These are phyloP conservation scores for Fusarium multiceps DNA, from an alignment of 2,329 filamentous ascomycete species.

Conservation along the genomic window DNA sequence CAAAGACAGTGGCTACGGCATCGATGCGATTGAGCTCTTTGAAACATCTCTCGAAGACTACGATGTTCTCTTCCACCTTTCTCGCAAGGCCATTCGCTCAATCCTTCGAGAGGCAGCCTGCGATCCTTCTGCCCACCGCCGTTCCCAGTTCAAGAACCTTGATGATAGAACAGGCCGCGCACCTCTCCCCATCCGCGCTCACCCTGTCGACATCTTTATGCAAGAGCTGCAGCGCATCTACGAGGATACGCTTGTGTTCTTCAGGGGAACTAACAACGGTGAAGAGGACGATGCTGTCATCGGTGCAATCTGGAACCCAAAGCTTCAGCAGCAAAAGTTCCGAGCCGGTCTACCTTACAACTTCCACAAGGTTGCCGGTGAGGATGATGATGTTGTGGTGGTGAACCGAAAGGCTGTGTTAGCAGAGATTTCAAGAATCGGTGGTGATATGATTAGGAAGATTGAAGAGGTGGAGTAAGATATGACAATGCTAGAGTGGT, in stretches of 20 bases:
- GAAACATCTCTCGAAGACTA: slow-evolving; percentile 79
- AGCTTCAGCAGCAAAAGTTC: slow-evolving; percentile 68
- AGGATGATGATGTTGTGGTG: slow-evolving; percentile 62
- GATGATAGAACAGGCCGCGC: slow-evolving; percentile 64
- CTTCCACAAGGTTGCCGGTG: slow-evolving; percentile 54
- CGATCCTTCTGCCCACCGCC: slow-evolving; percentile 52
- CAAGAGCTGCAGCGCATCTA: slow-evolving; percentile 76
- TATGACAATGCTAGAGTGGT: background rate
- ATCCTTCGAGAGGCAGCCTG: slow-evolving; percentile 54
- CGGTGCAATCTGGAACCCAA: slow-evolving; percentile 69
- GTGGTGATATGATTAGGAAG: slow-evolving; percentile 73
- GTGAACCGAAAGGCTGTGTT: slow-evolving; percentile 76
- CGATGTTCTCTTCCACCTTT: slow-evolving; percentile 84
- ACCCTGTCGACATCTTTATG: slow-evolving; percentile 72
- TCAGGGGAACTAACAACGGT: slow-evolving; percentile 68
- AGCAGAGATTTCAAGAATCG: slow-evolving; percentile 77
- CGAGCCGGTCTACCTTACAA: slow-evolving; percentile 76
- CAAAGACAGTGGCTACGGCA: slow-evolving; percentile 60
- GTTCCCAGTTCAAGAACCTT: slow-evolving; percentile 83
- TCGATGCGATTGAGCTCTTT: slow-evolving; percentile 72
- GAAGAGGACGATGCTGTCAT: slow-evolving; percentile 62
- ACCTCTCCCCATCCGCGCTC: slow-evolving; percentile 63
- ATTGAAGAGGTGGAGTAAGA: slow-evolving; percentile 63
- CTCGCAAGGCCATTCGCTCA: slow-evolving; percentile 61
- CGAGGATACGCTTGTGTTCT: slow-evolving; percentile 79